Evolutionary conservation across 2,329 filamentous ascomycete genomes (phyloP).

Genomic region (Fusarium penzigii): DNA sequence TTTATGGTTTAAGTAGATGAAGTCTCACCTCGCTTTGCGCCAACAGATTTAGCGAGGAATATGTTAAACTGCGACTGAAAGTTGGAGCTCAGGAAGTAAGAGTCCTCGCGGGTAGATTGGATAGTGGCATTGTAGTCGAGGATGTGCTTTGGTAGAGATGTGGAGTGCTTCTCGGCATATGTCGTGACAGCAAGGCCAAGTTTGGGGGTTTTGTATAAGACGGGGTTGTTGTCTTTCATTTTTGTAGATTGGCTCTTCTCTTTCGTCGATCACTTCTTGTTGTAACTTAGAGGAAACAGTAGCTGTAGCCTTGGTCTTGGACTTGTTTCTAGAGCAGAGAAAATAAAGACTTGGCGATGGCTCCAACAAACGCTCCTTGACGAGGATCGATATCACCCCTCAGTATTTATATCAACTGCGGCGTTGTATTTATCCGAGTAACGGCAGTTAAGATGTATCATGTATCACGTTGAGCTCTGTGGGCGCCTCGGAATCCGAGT

Average conservation of each 20-base stretch:
- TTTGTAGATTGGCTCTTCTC: constrained; percentile 3
- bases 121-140: constrained; percentile 41
- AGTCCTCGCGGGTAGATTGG: constrained; percentile 27
- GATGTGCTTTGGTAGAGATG: constrained; percentile 43
- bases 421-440: not conserved
- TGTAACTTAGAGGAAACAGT: no score
- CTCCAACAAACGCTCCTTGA: not conserved
- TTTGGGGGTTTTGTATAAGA: constrained; percentile 44
- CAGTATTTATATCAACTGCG: not conserved
- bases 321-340: not conserved
- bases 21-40: constrained; percentile 41
- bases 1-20: not conserved
- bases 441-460: not conserved
- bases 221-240: constrained; percentile 42
- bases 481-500: constrained; percentile 17
- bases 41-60: constrained; percentile 43
- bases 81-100: constrained; percentile 42
- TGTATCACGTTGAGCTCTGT: not conserved
- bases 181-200: constrained; percentile 43
- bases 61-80: constrained; percentile 44
- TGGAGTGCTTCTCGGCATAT: constrained; percentile 46
- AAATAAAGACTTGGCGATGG: not conserved
- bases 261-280: no score
- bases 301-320: no score
- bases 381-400: not conserved